Base-by-base conservation (phyloP, 2,329 filamentous ascomycete genomes). In the Botrytis byssoidea region DNA sequence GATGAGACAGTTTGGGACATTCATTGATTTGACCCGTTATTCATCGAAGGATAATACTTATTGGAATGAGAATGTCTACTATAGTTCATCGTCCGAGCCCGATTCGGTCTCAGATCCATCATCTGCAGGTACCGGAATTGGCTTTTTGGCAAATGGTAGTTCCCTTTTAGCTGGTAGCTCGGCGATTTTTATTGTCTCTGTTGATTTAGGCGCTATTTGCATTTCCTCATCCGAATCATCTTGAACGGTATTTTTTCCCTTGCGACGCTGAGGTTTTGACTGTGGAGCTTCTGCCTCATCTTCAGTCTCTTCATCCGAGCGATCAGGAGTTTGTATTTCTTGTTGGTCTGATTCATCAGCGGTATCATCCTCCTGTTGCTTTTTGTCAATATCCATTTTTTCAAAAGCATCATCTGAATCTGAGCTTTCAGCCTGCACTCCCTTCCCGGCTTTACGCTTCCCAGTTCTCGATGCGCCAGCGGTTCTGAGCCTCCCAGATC, bases 381-480 rank as follows among this genome's bases (percentile, higher is more conserved):
- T 74, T 37, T 77, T 75, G 25, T 87, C 86, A 6, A 88, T 79
- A 44, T 88, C 85, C 86, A 88, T 88, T 73, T 82, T 83, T 71
- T 86, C 85, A 63, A 85, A 83, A 0, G 81, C 86, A 7, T 85
- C 86, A 4, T 86, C 85, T 3, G 82, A 83, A 18, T 82, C 83
- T 22, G 75, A 73, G 35, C 8, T 82, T 37, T 82, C 81, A 29
- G 80, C 80, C 29, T 73, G 44, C 37, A 25, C 66, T 18, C 72
- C 74, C 44, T 73, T 67, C 1, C 81, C 78, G 4, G 83, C 83
- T 78, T 90, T 90, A 55, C 88, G 83, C 79, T 90, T 90, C 2
- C 81, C 78, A 12, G 82, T 75, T 73, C 87, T 83, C 9, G 86
- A 88, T 18, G 74, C 72, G 9, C 75, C 78, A 6, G 75, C 74